phyloP scores from a whole-genome alignment of 176 grass and related monocot genomes.

The Aegilops speltoides region DNA sequence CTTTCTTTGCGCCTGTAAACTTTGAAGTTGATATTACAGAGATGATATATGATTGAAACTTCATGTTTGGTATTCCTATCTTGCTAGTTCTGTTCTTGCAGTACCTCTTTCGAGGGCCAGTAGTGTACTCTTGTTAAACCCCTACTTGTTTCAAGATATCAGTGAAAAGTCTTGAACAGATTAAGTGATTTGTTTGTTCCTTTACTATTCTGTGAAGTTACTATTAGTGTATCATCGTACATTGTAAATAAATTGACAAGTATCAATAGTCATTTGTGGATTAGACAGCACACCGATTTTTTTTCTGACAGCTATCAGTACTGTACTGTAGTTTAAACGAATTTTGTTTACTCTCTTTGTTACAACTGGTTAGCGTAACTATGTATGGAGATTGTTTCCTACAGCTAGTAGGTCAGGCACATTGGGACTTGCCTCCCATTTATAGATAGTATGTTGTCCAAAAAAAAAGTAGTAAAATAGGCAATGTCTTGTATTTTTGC shows the following conservation, averaged over 20 bases:
- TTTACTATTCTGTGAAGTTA: background rate
- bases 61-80: background rate
- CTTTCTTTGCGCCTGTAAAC: background rate
- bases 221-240: background rate
- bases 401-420: background rate
- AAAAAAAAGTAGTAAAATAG: background rate
- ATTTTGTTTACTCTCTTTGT: slow-evolving; percentile 1
- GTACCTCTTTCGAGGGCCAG: background rate
- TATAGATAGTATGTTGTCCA: background rate
- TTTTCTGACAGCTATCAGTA: background rate
- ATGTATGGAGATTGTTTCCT: background rate
- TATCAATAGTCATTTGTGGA: background rate
- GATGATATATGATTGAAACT: background rate
- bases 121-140: background rate
- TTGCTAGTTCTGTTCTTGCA: background rate
- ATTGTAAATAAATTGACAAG: background rate
- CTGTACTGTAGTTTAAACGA: background rate
- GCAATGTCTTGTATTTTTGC: background rate
- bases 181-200: background rate
- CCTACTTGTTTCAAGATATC: background rate
- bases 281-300: background rate
- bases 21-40: background rate
- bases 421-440: background rate
- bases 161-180: background rate
- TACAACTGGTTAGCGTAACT: background rate